Evolutionary conservation across 208 protist species (phyloP).

Genomic region (Tritrichomonas musculus): DNA sequence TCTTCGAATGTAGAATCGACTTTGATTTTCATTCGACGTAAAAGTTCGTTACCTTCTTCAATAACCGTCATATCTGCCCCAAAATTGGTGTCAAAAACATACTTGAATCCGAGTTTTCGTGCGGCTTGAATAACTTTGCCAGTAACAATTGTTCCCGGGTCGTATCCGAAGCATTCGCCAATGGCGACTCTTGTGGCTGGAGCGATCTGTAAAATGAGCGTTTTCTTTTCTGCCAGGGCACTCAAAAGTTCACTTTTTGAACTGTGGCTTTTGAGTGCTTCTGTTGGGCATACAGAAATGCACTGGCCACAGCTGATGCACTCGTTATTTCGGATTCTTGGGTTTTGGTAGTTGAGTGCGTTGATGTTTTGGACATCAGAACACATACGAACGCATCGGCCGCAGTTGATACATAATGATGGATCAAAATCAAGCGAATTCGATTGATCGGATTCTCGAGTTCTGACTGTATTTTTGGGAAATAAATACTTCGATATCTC

Average conservation of each 20-base stretch:
- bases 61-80: constrained; percentile 52
- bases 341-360: not conserved
- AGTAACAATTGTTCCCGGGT: constrained; percentile 41
- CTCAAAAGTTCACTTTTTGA: constrained; percentile 30
- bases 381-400: not conserved
- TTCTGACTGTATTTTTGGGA: constrained; percentile 42
- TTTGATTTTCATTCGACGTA: constrained; percentile 34
- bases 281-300: constrained; percentile 49
- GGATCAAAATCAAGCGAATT: not conserved
- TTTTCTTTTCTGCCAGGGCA: constrained; percentile 34
- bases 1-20: no score
- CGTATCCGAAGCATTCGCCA: constrained; percentile 45
- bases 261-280: constrained; percentile 38
- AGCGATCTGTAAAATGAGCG: constrained; percentile 46
- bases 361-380: not conserved
- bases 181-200: constrained; percentile 49
- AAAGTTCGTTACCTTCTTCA: constrained; percentile 51
- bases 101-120: constrained; percentile 48
- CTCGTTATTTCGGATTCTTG: not conserved
- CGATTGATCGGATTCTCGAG: constrained; percentile 34
- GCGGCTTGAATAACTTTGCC: constrained; percentile 43
- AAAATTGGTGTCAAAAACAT: constrained; percentile 56
- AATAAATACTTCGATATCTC: constrained; percentile 51
- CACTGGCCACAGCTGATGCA: constrained; percentile 61
- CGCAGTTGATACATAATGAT: not conserved